Base-by-base conservation (phyloP, 345 rosid genomes). In the Linum usitatissimum region DNA sequence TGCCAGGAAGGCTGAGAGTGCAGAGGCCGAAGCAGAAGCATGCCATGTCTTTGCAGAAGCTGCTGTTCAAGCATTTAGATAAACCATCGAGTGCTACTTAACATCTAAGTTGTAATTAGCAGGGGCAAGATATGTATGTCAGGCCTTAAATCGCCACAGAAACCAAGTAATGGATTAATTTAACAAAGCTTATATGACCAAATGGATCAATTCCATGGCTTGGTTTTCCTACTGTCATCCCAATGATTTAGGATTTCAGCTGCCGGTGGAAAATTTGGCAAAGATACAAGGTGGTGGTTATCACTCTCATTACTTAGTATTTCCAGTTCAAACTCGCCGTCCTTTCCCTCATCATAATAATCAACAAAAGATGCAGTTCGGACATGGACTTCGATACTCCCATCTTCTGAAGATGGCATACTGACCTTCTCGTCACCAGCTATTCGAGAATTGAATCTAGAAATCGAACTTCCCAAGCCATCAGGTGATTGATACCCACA, bases 11-110 rank as follows among this genome's bases (percentile, higher is more conserved):
- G 98, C 98, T 58, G 98, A 84, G 57, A 83, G 76, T 62, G 97
- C 95, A 57, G 98, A 92, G 77, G 97, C 91, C 6, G 95, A 87
- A 84, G 98, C 98, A 3, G 98, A 89, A 74, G 97, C 98, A 49
- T 91, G 97, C 17, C 86, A 83, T 64, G 74, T 87, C 59, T 84
- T 85, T 73, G 88, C 91, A 17, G 76, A 84, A 71, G 99, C 96
- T 30, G 95, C 95, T 51, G 70, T 82, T 72, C 86, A 83, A 55
- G 90, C 97, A 61, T 75, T 80, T 66, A 85, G 77, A 74, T 23
- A 23, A n/a, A n/a, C n/a, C n/a, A n/a, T n/a, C n/a, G n/a, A 23
- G 28, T 23, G 28, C 28, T 2, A 23, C 28, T 23, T 23, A 23
- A 23, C n/a, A n/a, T 23, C 28, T 23, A 23, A 23, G 1, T 23